Evolutionary conservation across 805 yeast species (phyloP), one percentile per base, ranked within the genome.

Genomic region (Kluyveromyces lactis): DNA sequence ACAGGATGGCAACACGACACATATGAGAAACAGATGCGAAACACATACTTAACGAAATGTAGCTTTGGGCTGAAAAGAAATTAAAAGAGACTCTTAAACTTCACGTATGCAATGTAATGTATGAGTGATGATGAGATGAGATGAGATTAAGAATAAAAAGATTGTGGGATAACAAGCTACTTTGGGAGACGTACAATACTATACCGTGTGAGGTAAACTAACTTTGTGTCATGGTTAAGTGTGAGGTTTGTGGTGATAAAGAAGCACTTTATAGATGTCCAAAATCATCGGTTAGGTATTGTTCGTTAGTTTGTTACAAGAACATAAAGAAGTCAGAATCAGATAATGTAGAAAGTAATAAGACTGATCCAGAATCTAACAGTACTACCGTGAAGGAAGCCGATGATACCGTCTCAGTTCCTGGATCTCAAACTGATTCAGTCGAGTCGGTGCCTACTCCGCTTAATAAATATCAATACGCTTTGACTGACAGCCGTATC

Each of bases 231-330:
- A 34, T 34, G 23, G 33, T 24, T 15, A 42, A 47, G 33, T 66
- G 71, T 55, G 60, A 51, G 4, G 56, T 66, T 5, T 66, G 71
- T 38, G 29, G 43, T 1, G 53, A 47, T 13, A 48, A 52, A 11
- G 57, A 49, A 4, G 60, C 62, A 18, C 70, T 68, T 41, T 73
- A 72, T 45, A 71, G 63, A 40, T 72, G 78, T 45, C 76, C 77
- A 1, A 67, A 61, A 41, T 71, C 77, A 52, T 58, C 56, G 1
- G 48, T 64, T 12, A 54, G 57, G 39, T 72, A 72, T 46, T 81
- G 89, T 53, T 75, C 83, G 0, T 46, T 81, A n/a, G 47, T 40
- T 2, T 81, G 89, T 49, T 81, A 68, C 51, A 80, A 58, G 31
- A 45, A 52, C 43, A 34, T 37, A 10, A 76, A 52, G 56, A 72